phyloP scores from a whole-genome alignment of 2,329 filamentous ascomycete genomes.

The Cytospora schulzeri region DNA sequence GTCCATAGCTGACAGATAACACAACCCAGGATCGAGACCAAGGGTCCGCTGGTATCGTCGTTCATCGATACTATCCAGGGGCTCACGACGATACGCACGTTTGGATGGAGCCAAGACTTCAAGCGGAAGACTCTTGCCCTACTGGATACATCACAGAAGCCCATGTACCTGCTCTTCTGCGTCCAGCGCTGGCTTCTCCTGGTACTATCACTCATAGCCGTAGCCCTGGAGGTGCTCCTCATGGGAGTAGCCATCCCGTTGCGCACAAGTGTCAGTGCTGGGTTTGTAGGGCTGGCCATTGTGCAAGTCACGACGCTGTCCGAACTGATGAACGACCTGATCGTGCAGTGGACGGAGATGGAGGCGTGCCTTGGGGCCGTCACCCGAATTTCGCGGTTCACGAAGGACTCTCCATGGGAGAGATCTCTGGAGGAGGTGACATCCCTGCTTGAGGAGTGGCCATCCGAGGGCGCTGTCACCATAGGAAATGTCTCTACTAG shows the following conservation, averaged over 20 bases:
- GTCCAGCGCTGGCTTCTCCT: conserved; percentile 30
- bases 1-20: background rate
- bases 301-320: conserved; percentile 25
- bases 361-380: conserved; percentile 28
- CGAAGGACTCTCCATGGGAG: background rate
- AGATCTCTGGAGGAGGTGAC: background rate
- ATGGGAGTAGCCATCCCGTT: conserved; percentile 22
- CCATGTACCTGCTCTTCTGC: conserved; percentile 28
- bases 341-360: conserved; percentile 27
- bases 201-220: conserved; percentile 28
- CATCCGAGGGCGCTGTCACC: background rate
- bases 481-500: background rate
- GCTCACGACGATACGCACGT: conserved; percentile 18
- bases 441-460: background rate
- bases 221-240: conserved; percentile 26
- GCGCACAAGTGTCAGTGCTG: conserved; percentile 12
- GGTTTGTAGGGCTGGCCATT: conserved; percentile 28
- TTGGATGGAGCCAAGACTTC: conserved; percentile 13
- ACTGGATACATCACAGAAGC: conserved; percentile 28
- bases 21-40: conserved; percentile 2
- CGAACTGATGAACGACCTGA: conserved; percentile 16
- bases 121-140: conserved; percentile 2
- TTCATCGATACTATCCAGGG: conserved; percentile 9
- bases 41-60: background rate
- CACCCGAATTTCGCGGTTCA: conserved; percentile 9